These are phyloP conservation scores for Neonectria ditissima DNA, from an alignment of 2,329 filamentous ascomycete genomes.

Conservation along the genomic window DNA sequence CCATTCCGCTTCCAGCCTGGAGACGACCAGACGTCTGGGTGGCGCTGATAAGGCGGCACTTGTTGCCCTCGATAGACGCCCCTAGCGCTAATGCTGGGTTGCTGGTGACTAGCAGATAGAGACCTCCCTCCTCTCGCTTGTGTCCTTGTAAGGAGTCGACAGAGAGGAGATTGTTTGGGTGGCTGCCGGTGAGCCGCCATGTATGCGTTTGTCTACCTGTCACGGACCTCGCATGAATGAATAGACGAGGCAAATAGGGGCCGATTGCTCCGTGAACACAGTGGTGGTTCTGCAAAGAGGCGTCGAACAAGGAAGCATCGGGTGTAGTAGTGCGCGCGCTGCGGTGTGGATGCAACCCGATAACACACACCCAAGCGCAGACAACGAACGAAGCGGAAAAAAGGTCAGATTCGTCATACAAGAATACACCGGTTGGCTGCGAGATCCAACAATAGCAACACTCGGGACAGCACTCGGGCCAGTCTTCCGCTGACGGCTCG, in stretches of 20 bases:
- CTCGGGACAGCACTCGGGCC: no score
- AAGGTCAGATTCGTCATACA: neutral
- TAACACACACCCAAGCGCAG: neutral
- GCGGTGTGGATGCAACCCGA: neutral
- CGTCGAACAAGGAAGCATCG: neutral
- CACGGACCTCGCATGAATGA: neutral
- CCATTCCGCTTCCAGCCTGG: conserved; percentile 17
- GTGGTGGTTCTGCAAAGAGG: neutral
- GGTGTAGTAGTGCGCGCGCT: neutral
- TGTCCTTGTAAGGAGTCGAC: neutral
- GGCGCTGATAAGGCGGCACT: conserved; percentile 26
- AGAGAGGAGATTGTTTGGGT: no score
- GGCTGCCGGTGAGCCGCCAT: neutral
- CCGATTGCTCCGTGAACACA: neutral
- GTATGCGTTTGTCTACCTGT: neutral
- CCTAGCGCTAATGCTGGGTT: neutral
- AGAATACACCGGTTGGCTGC: neutral
- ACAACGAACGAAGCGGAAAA: neutral
- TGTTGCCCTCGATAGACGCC: neutral
- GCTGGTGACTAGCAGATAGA: conserved; percentile 8
- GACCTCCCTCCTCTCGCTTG: neutral
- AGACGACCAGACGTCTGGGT: conserved; percentile 10
- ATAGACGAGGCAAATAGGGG: neutral
- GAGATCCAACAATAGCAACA: neutral
- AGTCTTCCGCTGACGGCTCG: no score